Evolutionary conservation across 163 green algal species (phyloP), one percentile per base, ranked within the genome.

Genomic region (Chlorella variabilis): DNA sequence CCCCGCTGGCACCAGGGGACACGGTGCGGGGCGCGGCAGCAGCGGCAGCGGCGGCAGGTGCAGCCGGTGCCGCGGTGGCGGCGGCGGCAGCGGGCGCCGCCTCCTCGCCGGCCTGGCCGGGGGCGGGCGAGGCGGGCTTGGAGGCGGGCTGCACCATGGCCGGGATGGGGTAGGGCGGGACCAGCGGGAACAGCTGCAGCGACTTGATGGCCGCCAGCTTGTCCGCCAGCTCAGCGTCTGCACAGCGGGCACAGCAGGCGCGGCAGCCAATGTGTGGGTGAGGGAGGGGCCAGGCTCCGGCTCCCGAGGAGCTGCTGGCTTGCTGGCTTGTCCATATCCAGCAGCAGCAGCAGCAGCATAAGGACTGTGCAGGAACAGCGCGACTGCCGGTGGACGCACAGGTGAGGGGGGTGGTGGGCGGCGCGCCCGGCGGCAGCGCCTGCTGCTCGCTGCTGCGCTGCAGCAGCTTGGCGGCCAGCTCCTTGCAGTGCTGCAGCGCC

Each of bases 401-500:
- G 36, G 54, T 80, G 15, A 80, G 73, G 3, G 51, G 56, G 36
- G 73, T 59, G 73, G 23, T 56, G 36, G 73, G 73, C 56, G 73
- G 73, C 27, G 73, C 73, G 54, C 59, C 59, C 15, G 39, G 73
- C 13, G 73, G 73, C 56, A 80, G n/a, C n/a, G 73, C 27, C 73
- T 80, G 73, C 38, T 39, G 54, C 56, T 80, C 73, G 0, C 36
- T 27, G 21, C 34, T 58, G 56, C 73, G 73, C 34, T 63, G 51
- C 73, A 80, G 56, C 73, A 80, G 73, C 73, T 80, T 69, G 36
- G 38, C 54, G 1, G 73, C 73, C 73, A 80, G 39, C 73, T 80
- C 73, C 73, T 80, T 80, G 73, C 73, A 80, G 73, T 80, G 73
- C 73, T 80, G 73, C 73, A 80, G 73, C 27, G 73, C 73, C 56